Conservation (phyloP, 2,329 filamentous ascomycete genomes). For the Fusarium nelsonii region DNA sequence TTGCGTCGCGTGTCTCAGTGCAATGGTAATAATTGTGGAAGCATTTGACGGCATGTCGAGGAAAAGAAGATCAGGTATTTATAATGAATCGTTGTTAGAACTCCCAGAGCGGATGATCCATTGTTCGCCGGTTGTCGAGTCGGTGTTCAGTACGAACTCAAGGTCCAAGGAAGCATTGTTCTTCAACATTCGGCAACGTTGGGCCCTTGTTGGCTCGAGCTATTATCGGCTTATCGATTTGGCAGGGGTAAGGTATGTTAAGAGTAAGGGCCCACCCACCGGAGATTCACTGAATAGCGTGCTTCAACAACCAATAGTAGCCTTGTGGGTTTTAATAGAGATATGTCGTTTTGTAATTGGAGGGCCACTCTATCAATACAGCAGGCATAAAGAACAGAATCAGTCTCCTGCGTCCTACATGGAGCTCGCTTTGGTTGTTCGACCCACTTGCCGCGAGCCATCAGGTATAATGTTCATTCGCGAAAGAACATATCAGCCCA, state of each 20-base stretch:
- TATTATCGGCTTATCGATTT: constrained; percentile 45
- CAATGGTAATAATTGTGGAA: constrained; percentile 27
- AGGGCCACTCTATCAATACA: background rate
- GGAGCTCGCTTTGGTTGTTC: background rate
- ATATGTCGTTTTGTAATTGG: constrained; percentile 10
- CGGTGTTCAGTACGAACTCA: constrained; percentile 35
- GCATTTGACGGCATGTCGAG: constrained; percentile 42
- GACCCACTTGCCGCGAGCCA: background rate
- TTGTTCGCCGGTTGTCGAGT: constrained; percentile 22
- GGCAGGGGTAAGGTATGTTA: constrained; percentile 24
- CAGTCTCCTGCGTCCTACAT: background rate
- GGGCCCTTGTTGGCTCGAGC: constrained; percentile 25
- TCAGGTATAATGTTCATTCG: background rate
- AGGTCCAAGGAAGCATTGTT: constrained; percentile 36
- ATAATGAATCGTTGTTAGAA: constrained; percentile 30
- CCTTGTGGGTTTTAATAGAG: background rate
- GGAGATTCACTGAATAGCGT: constrained; percentile 13
- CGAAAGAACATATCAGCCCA: too few relatives aligned
- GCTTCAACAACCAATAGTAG: background rate
- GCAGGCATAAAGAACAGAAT: background rate
- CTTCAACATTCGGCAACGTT: constrained; percentile 33
- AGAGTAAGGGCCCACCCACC: constrained; percentile 8
- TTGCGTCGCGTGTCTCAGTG: constrained; percentile 47
- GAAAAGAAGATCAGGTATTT: constrained; percentile 20
- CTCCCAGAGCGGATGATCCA: constrained; percentile 29